phyloP scores from a whole-genome alignment of 495 filamentous ascomycete species.

The Hypoxylon perforatum region DNA sequence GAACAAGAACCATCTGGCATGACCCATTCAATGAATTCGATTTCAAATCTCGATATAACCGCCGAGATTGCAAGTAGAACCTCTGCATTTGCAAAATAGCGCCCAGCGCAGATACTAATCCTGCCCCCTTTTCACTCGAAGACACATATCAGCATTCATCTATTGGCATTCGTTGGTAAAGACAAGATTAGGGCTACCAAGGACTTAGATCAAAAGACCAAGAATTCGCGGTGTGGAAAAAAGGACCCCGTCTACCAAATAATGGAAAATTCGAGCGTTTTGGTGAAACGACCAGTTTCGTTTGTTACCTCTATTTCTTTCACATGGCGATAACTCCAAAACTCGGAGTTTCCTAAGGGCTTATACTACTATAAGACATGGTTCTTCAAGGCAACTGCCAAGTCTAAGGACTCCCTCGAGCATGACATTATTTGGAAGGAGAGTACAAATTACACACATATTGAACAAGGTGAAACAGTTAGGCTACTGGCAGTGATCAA shows the following conservation, averaged over 20 bases:
- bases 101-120: conserved; percentile 55
- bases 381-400: no score
- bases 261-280: conserved; percentile 5
- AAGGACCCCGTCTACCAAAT: conserved; percentile 1
- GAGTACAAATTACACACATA: no score
- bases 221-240: conserved; percentile 21
- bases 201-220: no score
- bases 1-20: conserved; percentile 33
- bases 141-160: background rate
- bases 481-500: no score
- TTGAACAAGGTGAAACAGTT: no score
- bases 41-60: conserved; percentile 63
- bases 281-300: conserved; percentile 1
- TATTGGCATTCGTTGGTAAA: background rate
- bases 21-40: conserved; percentile 52
- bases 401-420: no score
- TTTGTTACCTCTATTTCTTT: conserved; percentile 7
- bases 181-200: no score
- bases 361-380: no score
- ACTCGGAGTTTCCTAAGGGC: no score
- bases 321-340: conserved; percentile 47
- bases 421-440: no score
- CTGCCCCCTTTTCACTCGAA: conserved; percentile 40
- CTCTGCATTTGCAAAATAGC: conserved; percentile 57
- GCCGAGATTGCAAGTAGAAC: conserved; percentile 59